Conservation (phyloP, 2,329 filamentous ascomycete genomes). For the Penicillium sp. region DNA sequence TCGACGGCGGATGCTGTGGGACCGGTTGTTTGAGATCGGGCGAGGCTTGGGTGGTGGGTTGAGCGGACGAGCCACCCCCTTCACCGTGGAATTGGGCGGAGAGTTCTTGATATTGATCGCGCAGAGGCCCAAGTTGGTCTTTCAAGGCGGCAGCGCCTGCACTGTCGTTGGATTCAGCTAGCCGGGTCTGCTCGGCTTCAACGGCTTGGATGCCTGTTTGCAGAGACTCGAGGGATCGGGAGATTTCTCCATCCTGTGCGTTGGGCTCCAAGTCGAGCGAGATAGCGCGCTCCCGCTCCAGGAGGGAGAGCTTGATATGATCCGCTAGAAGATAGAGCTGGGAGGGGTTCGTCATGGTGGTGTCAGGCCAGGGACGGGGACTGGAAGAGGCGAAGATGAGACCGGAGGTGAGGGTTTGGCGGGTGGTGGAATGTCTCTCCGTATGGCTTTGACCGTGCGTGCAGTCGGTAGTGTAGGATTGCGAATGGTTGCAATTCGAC, state of each 20-base stretch:
- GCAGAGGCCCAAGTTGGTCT: slow-evolving; percentile 63
- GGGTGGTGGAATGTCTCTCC: not conserved
- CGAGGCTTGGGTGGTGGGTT: slow-evolving; percentile 50
- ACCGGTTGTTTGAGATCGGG: slow-evolving; percentile 40
- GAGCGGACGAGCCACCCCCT: slow-evolving; percentile 49
- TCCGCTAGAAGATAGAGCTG: slow-evolving; percentile 91
- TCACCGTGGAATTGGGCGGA: slow-evolving; percentile 73
- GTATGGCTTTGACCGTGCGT: not conserved
- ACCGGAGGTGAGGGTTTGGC: not conserved
- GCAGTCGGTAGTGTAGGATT: not conserved
- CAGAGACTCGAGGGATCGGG: slow-evolving; percentile 79
- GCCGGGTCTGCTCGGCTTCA: slow-evolving; percentile 56
- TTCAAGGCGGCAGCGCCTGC: slow-evolving; percentile 46
- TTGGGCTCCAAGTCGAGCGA: slow-evolving; percentile 71
- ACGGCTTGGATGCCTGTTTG: slow-evolving; percentile 70
- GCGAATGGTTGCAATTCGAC: not conserved
- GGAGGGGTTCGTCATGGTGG: slow-evolving; percentile 49
- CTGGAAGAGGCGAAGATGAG: not conserved
- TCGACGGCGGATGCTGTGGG: slow-evolving; percentile 46
- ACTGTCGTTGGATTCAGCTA: slow-evolving; percentile 52
- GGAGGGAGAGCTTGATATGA: slow-evolving; percentile 90
- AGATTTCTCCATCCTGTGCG: slow-evolving; percentile 82
- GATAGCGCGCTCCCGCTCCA: slow-evolving; percentile 83
- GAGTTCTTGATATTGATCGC: slow-evolving; percentile 69
- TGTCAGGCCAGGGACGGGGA: slow-evolving; percentile 11